These are phyloP conservation scores for Centella asiatica DNA, from an alignment of 129 eudicot genomes.

Conservation along the genomic window DNA sequence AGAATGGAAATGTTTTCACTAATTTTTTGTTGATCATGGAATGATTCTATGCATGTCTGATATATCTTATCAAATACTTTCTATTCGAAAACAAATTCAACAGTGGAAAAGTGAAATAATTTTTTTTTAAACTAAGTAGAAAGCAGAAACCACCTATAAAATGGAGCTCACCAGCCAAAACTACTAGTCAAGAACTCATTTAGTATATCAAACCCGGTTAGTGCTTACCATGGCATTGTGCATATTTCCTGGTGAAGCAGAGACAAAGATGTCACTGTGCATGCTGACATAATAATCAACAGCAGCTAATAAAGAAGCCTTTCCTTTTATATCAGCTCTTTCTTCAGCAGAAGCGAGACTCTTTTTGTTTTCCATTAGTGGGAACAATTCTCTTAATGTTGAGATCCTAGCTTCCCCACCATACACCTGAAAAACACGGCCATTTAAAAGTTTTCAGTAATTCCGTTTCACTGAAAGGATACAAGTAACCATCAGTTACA, in stretches of 20 bases:
- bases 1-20: neutral
- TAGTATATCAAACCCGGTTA: neutral
- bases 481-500: neutral
- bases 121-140: neutral
- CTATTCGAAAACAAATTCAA: constrained; percentile 4
- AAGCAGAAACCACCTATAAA: constrained; percentile 1
- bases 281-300: constrained; percentile 92
- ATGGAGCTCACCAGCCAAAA: neutral
- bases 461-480: neutral
- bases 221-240: constrained; percentile 86
- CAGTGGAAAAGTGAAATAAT: neutral
- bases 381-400: constrained; percentile 57
- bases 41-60: neutral
- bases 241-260: constrained; percentile 99
- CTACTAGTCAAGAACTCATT: neutral
- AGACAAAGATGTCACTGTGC: constrained; percentile 85
- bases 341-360: constrained; percentile 81
- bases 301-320: constrained; percentile 93
- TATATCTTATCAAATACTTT: neutral
- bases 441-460: neutral
- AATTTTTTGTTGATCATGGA: neutral
- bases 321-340: constrained; percentile 70
- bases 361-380: constrained; percentile 84
- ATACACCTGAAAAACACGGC: constrained; percentile 51
- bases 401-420: constrained; percentile 87